These are phyloP conservation scores for Dactylonectria macrodidyma DNA, from an alignment of 2,329 filamentous ascomycete species.

Conservation along the genomic window DNA sequence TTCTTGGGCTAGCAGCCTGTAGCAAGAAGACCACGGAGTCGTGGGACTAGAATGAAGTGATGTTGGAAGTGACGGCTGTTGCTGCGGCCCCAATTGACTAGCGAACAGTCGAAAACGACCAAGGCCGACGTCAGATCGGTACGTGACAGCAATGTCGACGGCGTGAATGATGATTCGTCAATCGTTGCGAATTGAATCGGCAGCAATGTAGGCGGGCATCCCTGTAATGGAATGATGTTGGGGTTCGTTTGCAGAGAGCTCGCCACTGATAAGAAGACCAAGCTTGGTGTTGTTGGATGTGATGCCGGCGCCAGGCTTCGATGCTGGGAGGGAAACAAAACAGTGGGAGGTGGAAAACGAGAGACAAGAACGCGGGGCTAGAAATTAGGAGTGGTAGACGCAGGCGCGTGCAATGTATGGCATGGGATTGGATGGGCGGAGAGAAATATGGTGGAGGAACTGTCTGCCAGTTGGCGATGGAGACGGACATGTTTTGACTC, in stretches of 20 bases:
- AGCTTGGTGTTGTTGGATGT: neutral
- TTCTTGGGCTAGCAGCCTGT: neutral
- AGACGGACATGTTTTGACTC: neutral
- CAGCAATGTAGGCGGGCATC: neutral
- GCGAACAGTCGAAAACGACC: constrained; percentile 3
- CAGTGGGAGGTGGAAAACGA: neutral
- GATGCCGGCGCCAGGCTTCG: neutral
- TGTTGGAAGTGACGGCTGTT: neutral
- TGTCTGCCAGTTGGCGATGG: constrained; percentile 19
- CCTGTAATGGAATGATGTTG: constrained; percentile 1
- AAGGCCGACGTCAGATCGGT: neutral
- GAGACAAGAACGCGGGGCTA: neutral
- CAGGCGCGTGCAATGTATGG: constrained; percentile 1
- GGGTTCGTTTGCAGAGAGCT: neutral
- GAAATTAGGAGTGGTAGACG: neutral
- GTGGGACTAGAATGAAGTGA: neutral
- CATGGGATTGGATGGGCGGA: constrained; percentile 15
- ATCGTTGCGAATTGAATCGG: neutral
- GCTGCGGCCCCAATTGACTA: neutral
- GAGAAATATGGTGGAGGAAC: neutral
- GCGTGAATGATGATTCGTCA: neutral
- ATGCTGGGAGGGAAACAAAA: neutral
- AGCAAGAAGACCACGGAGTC: neutral
- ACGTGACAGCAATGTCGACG: neutral
- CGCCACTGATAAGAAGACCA: neutral